Percentiles rank a stretch among this genome's conserved stretches.
Conservation (phyloP, 805 yeast species). For the Candida chauliodis region DNA sequence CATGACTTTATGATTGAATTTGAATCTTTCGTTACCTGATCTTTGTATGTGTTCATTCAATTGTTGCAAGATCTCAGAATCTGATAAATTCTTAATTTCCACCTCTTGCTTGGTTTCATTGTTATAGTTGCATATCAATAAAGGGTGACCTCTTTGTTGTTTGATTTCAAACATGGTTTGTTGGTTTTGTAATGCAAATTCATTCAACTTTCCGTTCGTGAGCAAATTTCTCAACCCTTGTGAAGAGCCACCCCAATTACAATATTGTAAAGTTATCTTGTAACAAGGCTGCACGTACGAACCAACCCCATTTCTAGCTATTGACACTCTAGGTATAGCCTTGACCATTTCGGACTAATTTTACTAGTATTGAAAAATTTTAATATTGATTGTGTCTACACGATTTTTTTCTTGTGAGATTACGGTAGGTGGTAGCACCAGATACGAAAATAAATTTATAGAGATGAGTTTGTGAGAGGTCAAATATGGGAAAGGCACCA, state of each 20-base stretch:
- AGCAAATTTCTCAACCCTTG: conserved; percentile 75
- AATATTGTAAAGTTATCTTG: conserved; percentile 71
- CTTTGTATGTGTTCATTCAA: conserved; percentile 61
- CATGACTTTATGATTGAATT: conserved; percentile 70
- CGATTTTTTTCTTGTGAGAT: neutral
- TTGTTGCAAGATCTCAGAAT: conserved; percentile 60
- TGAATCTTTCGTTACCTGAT: conserved; percentile 63
- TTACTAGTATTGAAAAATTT: no score
- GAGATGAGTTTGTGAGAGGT: conserved; percentile 1
- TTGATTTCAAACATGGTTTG: conserved; percentile 68
- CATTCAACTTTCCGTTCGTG: conserved; percentile 44
- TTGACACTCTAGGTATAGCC: conserved; percentile 55
- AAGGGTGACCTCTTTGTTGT: conserved; percentile 81
- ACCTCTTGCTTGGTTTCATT: conserved; percentile 41
- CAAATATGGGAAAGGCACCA: conserved; percentile 56
- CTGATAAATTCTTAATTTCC: conserved; percentile 71
- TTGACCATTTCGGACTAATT: conserved; percentile 42
- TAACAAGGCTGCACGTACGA: conserved; percentile 74
- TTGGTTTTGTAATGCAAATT: conserved; percentile 59
- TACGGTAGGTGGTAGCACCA: neutral
- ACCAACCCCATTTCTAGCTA: conserved; percentile 73
- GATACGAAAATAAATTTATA: neutral
- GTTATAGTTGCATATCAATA: conserved; percentile 40
- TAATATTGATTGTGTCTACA: neutral
- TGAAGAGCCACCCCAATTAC: conserved; percentile 96